phyloP scores from a whole-genome alignment of 2,329 filamentous ascomycete species.

The Sordariomycetes sp. region DNA sequence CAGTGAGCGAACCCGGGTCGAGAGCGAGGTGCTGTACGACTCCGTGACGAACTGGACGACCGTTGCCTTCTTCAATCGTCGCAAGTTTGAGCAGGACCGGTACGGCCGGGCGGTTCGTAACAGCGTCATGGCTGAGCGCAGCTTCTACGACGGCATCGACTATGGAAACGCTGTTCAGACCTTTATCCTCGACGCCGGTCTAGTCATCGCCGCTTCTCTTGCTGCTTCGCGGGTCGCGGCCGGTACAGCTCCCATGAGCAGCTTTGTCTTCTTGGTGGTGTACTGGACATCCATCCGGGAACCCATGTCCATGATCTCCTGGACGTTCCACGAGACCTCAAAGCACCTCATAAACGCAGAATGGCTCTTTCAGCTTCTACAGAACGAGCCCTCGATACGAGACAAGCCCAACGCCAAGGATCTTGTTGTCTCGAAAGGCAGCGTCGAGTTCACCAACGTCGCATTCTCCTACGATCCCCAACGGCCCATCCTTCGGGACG shows the following conservation, averaged over 20 bases:
- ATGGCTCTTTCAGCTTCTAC: slow-evolving; percentile 45
- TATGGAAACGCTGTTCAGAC: no score
- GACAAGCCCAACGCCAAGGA: slow-evolving; percentile 35
- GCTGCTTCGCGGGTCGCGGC: slow-evolving; percentile 5
- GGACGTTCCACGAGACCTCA: slow-evolving; percentile 14
- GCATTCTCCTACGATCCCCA: slow-evolving; percentile 45
- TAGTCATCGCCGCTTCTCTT: slow-evolving; percentile 6
- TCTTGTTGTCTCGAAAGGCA: slow-evolving; percentile 33
- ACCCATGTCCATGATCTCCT: slow-evolving; percentile 22
- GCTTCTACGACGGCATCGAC: no score
- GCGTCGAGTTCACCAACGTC: slow-evolving; percentile 45
- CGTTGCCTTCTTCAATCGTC: no score
- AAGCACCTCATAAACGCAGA: slow-evolving; percentile 55
- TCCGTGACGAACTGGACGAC: no score
- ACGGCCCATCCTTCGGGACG: slow-evolving; percentile 36
- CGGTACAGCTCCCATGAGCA: slow-evolving; percentile 27
- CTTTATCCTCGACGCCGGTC: no score
- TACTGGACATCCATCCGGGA: slow-evolving; percentile 48
- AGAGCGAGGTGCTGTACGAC: no score
- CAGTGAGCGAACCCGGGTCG: slow-evolving; percentile 7
- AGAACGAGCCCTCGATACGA: slow-evolving; percentile 44
- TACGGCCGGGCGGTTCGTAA: no score
- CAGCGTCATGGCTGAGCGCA: no score
- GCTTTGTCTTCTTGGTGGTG: slow-evolving; percentile 54
- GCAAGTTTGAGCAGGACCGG: no score